These are phyloP conservation scores for Spathaspora arborariae DNA, from an alignment of 805 yeast genomes.

Conservation along the genomic window DNA sequence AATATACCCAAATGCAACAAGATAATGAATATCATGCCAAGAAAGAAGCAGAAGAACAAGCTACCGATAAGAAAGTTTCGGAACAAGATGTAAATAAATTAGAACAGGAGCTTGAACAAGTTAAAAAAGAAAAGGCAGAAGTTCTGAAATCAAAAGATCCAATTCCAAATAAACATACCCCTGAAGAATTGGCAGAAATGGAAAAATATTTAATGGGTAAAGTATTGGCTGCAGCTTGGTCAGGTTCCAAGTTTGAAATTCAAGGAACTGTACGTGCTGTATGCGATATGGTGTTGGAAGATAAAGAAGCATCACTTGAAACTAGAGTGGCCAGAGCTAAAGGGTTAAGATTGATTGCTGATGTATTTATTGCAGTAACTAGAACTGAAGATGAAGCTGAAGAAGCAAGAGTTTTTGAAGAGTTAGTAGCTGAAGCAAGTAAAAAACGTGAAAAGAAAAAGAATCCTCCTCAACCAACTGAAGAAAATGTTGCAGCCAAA, in stretches of 20 bases:
- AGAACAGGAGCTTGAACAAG: conserved; percentile 15
- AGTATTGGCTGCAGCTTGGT: conserved; percentile 82
- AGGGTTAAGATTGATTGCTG: conserved; percentile 57
- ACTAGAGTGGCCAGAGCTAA: conserved; percentile 59
- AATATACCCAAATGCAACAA: conserved; percentile 63
- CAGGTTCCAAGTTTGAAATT: conserved; percentile 75
- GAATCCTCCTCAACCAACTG: conserved; percentile 5
- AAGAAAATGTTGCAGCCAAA: background rate
- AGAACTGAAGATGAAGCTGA: conserved; percentile 69
- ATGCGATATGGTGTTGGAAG: conserved; percentile 62
- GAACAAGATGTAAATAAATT: conserved; percentile 18
- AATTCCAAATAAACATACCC: conserved; percentile 41
- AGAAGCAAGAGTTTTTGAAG: conserved; percentile 76
- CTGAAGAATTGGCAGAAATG: conserved; percentile 63
- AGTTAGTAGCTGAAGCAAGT: conserved; percentile 50
- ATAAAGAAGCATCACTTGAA: conserved; percentile 44
- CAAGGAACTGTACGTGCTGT: conserved; percentile 69
- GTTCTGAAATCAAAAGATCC: conserved; percentile 7
- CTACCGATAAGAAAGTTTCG: conserved; percentile 12
- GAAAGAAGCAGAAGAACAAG: conserved; percentile 31
- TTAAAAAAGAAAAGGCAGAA: conserved; percentile 9
- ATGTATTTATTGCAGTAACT: conserved; percentile 53
- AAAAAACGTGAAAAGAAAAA: conserved; percentile 38
- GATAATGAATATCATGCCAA: conserved; percentile 43
- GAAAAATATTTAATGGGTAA: conserved; percentile 76